Conservation (phyloP, 768 basidiomycete genomes). For the Serendipita sp. region DNA sequence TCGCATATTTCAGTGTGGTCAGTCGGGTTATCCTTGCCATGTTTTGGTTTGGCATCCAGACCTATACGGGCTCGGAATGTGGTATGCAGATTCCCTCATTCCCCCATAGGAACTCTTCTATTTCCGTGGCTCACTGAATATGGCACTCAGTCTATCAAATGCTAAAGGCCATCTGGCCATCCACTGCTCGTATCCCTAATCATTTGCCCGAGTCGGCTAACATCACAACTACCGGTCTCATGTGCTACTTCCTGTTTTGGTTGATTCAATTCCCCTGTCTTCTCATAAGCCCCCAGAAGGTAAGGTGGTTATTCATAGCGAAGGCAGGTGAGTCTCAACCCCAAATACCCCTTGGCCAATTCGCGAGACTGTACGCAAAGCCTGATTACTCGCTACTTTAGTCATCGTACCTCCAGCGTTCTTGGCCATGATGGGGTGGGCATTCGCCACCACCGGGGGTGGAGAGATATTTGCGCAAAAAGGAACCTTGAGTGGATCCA, state of each 20-base stretch:
- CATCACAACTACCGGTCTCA: constrained; percentile 48
- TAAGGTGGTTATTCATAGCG: constrained; percentile 57
- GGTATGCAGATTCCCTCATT: constrained; percentile 1
- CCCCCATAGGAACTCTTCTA: not conserved
- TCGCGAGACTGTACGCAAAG: no score
- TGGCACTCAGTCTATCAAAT: constrained; percentile 23
- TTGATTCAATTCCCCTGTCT: constrained; percentile 60
- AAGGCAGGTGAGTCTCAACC: constrained; percentile 28
- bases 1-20: constrained; percentile 73
- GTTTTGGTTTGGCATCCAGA: constrained; percentile 71
- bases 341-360: constrained; percentile 22
- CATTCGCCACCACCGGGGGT: constrained; percentile 43
- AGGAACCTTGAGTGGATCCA: constrained; percentile 34
- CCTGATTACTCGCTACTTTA: not conserved
- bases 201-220: constrained; percentile 37
- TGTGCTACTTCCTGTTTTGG: constrained; percentile 69
- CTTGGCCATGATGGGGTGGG: constrained; percentile 66
- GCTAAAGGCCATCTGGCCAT: constrained; percentile 75
- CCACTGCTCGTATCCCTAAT: constrained; percentile 47
- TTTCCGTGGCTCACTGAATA: not conserved
- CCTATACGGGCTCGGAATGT: not conserved
- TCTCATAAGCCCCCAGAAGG: constrained; percentile 59
- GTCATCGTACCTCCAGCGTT: constrained; percentile 48
- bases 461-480: constrained; percentile 41
- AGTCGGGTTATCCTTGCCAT: constrained; percentile 59